phyloP scores from a whole-genome alignment of 225 moss, liverwort and hornwort species.

The Pleurozium schreberi region DNA sequence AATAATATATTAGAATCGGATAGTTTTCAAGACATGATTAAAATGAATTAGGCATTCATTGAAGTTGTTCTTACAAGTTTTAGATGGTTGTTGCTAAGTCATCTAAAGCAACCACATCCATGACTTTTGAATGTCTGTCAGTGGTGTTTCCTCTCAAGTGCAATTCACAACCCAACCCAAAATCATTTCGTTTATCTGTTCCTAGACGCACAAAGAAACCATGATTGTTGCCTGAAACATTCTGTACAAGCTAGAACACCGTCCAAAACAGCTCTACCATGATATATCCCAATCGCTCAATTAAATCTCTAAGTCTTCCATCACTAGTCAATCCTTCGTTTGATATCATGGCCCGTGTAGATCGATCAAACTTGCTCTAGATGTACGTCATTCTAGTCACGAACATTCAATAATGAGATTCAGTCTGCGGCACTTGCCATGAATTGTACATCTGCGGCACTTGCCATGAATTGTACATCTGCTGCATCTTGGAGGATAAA shows the following conservation, averaged over 20 bases:
- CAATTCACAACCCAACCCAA: neutral
- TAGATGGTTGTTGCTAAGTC: no score
- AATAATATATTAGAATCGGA: no score
- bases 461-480: neutral
- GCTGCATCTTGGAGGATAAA: neutral
- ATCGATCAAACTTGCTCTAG: neutral
- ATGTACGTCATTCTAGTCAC: neutral
- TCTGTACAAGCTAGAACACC: no score
- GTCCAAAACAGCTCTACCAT: neutral
- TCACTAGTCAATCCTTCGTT: neutral
- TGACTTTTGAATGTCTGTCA: neutral
- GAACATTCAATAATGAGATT: neutral
- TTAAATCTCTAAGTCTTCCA: neutral
- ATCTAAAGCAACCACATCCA: no score
- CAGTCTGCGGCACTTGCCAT: neutral
- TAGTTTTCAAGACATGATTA: no score
- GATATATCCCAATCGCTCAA: no score
- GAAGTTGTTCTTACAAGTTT: no score
- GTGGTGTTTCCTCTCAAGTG: neutral
- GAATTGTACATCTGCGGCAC: no score
- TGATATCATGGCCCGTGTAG: neutral
- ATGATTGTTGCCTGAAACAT: no score
- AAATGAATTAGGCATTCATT: no score
- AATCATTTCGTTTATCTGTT: neutral
- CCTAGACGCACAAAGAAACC: neutral